Conservation (phyloP, 352 stramenopile genomes). For the Nothophytophthora sp. region DNA sequence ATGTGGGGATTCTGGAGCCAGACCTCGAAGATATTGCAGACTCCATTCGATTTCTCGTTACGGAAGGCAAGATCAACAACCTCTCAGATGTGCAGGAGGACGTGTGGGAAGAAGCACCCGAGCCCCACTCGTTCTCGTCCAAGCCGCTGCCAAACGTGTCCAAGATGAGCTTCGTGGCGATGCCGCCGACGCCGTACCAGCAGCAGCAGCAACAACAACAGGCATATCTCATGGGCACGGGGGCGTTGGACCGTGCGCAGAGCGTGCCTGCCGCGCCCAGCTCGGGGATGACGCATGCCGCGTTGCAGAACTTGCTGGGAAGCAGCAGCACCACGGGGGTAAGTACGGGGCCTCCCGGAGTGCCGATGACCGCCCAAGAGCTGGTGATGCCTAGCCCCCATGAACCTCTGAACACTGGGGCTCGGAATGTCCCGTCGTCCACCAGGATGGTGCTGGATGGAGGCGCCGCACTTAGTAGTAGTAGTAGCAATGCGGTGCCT, state of each 20-base stretch:
- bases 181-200: constrained; percentile 19
- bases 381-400: constrained; percentile 10
- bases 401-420: constrained; percentile 22
- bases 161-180: constrained; percentile 73
- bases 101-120: constrained; percentile 86
- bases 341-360: constrained; percentile 4
- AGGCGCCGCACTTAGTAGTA: constrained; percentile 15
- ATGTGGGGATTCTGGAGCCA: constrained; percentile 92
- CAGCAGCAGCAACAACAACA: constrained; percentile 35
- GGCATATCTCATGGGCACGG: constrained; percentile 21
- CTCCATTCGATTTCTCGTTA: constrained; percentile 90
- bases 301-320: constrained; percentile 19
- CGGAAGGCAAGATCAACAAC: constrained; percentile 87
- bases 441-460: constrained; percentile 39
- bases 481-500: constrained; percentile 19
- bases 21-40: constrained; percentile 94
- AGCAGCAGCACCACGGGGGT: constrained; percentile 10
- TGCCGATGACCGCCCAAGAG: constrained; percentile 11
- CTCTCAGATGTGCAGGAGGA: constrained; percentile 73
- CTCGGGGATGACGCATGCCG: constrained; percentile 11
- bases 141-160: constrained; percentile 81
- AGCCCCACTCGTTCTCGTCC: constrained; percentile 78
- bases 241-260: constrained; percentile 17
- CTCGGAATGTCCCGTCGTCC: constrained; percentile 25
- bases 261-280: constrained; percentile 20